A percentile compares a stretch with the other conserved stretches of the same genome.
phyloP scores from a whole-genome alignment of 1,284 basidiomycete genomes.

The Puccinia polysora region DNA sequence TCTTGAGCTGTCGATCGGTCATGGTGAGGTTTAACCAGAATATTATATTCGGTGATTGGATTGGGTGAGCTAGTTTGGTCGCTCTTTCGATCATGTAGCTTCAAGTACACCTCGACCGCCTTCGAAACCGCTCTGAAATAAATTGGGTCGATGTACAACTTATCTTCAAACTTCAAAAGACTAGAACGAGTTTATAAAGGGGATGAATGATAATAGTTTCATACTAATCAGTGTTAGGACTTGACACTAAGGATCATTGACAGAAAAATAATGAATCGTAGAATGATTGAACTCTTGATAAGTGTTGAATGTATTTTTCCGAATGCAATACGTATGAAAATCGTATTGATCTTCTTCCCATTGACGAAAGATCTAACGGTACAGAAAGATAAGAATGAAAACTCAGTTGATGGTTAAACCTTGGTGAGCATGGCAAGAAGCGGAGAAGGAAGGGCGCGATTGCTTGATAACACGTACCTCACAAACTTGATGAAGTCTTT shows the following conservation, averaged over 20 bases:
- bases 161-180: conserved; percentile 39
- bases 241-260: neutral
- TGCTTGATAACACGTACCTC: conserved; percentile 58
- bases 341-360: conserved; percentile 84
- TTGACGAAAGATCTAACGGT: conserved; percentile 17
- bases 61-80: neutral
- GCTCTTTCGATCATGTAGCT: conserved; percentile 20
- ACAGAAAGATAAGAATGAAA: neutral
- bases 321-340: conserved; percentile 91
- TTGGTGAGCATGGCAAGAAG: conserved; percentile 43
- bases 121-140: conserved; percentile 26
- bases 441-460: neutral
- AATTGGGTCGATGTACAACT: conserved; percentile 10
- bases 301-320: conserved; percentile 78
- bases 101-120: conserved; percentile 21
- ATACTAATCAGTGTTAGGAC: neutral
- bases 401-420: too few relatives aligned
- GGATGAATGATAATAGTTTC: neutral
- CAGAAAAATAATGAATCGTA: neutral
- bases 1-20: too few relatives aligned
- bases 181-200: too few relatives aligned
- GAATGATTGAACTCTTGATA: conserved; percentile 58
- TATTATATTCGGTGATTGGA: conserved; percentile 34
- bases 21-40: conserved; percentile 9
- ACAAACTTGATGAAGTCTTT: conserved; percentile 73